These are phyloP conservation scores for Calocybe indica DNA, from an alignment of 768 basidiomycete species.

Conservation along the genomic window DNA sequence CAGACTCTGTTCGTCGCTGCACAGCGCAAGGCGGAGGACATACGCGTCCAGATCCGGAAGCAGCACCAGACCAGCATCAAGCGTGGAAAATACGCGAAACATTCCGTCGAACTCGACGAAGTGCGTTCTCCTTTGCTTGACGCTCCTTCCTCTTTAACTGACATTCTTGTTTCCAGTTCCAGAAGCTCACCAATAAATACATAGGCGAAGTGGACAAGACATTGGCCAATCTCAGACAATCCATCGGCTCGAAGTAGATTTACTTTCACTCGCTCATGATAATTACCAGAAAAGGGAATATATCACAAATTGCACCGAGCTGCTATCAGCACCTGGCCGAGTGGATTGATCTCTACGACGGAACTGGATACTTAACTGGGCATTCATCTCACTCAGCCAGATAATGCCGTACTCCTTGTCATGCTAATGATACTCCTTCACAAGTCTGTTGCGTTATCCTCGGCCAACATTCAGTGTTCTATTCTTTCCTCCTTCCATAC, in stretches of 20 bases:
- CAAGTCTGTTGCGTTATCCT: too few relatives aligned
- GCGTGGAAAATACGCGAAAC: conserved; percentile 63
- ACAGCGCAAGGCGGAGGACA: conserved; percentile 65
- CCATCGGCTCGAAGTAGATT: conserved; percentile 30
- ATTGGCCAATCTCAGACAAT: conserved; percentile 57
- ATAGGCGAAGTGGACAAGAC: conserved; percentile 63
- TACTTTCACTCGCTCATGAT: not conserved
- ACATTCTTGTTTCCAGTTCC: conserved; percentile 45
- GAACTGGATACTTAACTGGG: too few relatives aligned
- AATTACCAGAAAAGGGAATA: not conserved
- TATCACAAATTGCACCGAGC: not conserved
- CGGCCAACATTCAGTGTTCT: too few relatives aligned
- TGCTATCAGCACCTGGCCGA: too few relatives aligned
- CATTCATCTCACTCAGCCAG: too few relatives aligned
- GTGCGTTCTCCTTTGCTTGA: conserved; percentile 29
- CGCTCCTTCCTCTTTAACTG: not conserved
- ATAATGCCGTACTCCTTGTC: too few relatives aligned
- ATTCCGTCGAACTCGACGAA: conserved; percentile 64
- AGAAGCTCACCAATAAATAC: conserved; percentile 60
- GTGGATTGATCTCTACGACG: too few relatives aligned
- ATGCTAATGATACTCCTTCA: too few relatives aligned
- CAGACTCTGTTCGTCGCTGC: conserved; percentile 48
- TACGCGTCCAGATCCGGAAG: conserved; percentile 69
- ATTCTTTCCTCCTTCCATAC: too few relatives aligned
- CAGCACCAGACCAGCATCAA: conserved; percentile 63